phyloP scores from a whole-genome alignment of 108 stramenopile genomes.

The Schizochytrium sp. region DNA sequence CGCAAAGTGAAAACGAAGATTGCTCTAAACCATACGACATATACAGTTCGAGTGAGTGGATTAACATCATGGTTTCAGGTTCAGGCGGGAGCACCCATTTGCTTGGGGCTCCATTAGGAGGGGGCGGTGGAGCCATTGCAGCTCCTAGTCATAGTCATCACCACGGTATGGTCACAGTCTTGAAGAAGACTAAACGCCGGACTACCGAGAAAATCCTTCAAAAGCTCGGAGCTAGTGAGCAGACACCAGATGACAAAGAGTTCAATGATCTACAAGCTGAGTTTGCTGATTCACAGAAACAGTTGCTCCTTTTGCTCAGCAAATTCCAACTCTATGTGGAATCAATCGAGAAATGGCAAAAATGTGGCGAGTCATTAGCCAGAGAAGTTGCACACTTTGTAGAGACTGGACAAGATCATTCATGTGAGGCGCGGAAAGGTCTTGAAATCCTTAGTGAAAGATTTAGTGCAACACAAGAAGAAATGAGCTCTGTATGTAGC shows the following conservation, averaged over 20 bases:
- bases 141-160: background rate
- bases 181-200: constrained; percentile 53
- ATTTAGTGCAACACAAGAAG: constrained; percentile 1
- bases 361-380: constrained; percentile 35
- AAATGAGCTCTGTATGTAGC: background rate
- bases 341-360: constrained; percentile 32
- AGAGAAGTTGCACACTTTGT: constrained; percentile 20
- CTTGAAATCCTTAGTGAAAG: background rate
- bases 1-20: too few species aligned
- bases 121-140: background rate
- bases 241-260: constrained; percentile 27
- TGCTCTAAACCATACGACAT: too few species aligned
- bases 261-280: constrained; percentile 39
- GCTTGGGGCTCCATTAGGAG: background rate
- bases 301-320: background rate
- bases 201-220: constrained; percentile 56
- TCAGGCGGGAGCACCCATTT: too few species aligned
- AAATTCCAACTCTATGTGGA: constrained; percentile 44
- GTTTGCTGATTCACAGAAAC: constrained; percentile 31
- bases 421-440: constrained; percentile 24
- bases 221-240: constrained; percentile 12
- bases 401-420: background rate
- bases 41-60: too few species aligned
- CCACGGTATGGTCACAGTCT: background rate
- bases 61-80: too few species aligned